Conservation (phyloP, 345 rosid species). For the Salix arbutifolia region DNA sequence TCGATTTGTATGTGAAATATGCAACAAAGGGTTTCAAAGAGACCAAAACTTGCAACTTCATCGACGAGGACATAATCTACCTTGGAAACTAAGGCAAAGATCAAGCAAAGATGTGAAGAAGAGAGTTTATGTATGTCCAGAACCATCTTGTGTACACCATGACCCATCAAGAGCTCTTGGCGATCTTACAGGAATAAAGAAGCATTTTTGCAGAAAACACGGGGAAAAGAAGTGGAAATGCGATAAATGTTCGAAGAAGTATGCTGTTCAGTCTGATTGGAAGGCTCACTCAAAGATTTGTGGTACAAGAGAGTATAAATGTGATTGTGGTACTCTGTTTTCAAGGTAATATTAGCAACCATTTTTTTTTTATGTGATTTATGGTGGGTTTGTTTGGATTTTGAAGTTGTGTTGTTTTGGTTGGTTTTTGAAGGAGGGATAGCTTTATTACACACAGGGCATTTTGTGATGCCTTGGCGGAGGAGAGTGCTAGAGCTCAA, state of each 20-base stretch:
- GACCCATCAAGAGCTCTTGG: slow-evolving; percentile 88
- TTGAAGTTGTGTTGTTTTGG: not conserved
- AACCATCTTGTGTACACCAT: slow-evolving; percentile 72
- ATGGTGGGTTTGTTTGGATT: not conserved
- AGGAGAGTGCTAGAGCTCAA: slow-evolving; percentile 61
- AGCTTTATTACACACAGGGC: slow-evolving; percentile 93
- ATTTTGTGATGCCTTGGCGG: slow-evolving; percentile 87
- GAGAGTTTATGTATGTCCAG: slow-evolving; percentile 91
- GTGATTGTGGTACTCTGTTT: slow-evolving; percentile 86
- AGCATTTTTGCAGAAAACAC: slow-evolving; percentile 94
- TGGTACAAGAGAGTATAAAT: slow-evolving; percentile 87
- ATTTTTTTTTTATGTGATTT: not conserved
- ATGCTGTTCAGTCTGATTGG: slow-evolving; percentile 97
- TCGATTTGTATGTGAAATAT: slow-evolving; percentile 91
- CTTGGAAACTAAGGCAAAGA: slow-evolving; percentile 91
- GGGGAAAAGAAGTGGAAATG: slow-evolving; percentile 98
- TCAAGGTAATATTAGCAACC: slow-evolving; percentile 49
- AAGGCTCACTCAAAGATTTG: slow-evolving; percentile 96
- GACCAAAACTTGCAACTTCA: slow-evolving; percentile 99
- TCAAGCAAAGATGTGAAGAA: slow-evolving; percentile 84
- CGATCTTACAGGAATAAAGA: slow-evolving; percentile 95
- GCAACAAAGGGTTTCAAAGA: slow-evolving; percentile 90
- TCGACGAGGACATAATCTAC: slow-evolving; percentile 85
- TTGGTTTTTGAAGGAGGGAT: slow-evolving; percentile 59
- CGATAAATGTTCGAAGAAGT: slow-evolving; percentile 88